Conservation (phyloP, 2,329 filamentous ascomycete genomes). For the Aspergillus luchuensis region DNA sequence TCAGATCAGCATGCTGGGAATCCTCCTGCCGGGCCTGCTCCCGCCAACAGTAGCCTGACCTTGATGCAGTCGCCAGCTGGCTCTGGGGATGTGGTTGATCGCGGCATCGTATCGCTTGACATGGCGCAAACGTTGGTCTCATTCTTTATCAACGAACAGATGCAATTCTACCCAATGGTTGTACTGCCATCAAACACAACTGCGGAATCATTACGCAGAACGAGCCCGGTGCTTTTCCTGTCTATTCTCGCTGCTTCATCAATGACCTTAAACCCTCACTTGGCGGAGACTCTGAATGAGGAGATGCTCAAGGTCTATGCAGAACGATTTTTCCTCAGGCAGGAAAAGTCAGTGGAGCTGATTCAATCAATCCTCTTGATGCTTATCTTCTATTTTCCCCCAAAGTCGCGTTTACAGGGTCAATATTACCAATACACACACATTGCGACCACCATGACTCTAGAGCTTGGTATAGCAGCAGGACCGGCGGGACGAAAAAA, state of each 20-base stretch:
- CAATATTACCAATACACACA: constrained; percentile 57
- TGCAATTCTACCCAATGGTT: neutral
- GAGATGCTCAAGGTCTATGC: constrained; percentile 2
- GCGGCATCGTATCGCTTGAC: neutral
- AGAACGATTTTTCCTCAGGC: constrained; percentile 2
- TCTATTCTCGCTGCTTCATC: constrained; percentile 2
- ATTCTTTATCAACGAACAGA: neutral
- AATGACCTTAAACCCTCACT: neutral
- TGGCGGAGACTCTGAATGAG: neutral
- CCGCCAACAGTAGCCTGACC: neutral
- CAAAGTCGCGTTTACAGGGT: constrained; percentile 49
- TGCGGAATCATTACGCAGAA: neutral
- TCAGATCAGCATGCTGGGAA: neutral
- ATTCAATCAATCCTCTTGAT: constrained; percentile 54
- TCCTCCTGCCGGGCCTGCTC: neutral
- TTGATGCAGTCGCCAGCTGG: neutral
- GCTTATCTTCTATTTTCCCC: constrained; percentile 54
- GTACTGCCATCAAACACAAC: neutral
- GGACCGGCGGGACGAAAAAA: neutral
- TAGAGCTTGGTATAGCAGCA: neutral
- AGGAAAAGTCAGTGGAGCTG: constrained; percentile 4
- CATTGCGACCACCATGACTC: constrained; percentile 42
- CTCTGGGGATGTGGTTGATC: constrained; percentile 3
- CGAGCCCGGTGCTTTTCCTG: constrained; percentile 7
- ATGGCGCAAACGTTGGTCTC: constrained; percentile 3